Base-by-base conservation (phyloP, 257 asterid species). In the Voacanga thouarsii region DNA sequence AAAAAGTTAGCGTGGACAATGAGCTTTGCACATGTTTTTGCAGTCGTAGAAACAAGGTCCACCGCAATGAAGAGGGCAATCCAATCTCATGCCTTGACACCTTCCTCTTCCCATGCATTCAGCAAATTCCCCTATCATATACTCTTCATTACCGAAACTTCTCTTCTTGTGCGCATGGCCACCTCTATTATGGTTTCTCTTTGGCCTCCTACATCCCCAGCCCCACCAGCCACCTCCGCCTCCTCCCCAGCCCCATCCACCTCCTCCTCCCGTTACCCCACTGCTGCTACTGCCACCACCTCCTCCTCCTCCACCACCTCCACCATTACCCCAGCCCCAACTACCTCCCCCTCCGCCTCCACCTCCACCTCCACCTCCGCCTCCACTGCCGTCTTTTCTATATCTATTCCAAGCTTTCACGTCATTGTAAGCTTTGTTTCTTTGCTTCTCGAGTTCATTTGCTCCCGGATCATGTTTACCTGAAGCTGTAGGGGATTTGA, bases 1-100 rank as follows among this genome's bases (percentile, higher is more conserved):
- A 14, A 10, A 12, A 23, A 41, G 4, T 43, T 51, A 37, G 68
- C 81, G 81, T 33, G 72, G 79, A 77, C 90, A 88, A 47, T 88
- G 90, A 81, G 90, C 89, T 84, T 86, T 86, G 84, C 90, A 88
- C 89, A 86, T 86, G n/a, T 86, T 53, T 5, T 37, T 71, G 76
- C 90, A 88, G 53, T 88, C 92, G 37, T 88, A 88, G 83, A 81
- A 84, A 72, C 92, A 86, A 65, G 82, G 84, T 26, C 90, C 92
- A 4, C 92, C 90, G 7, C 92, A 88, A 15, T 88, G 92, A 43
- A 88, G 87, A 66, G 90, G 92, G 68, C 92, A 88, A 24, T 86
- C 90, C 78, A 88, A 68, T 72, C 86, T 79, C 85, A 82, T 81
- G 9, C 90, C 89, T 77, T 65, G 72, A 57, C 89, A 84, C 69